These are phyloP conservation scores for Suillus fuscotomentosus DNA, from an alignment of 768 basidiomycete genomes.

Conservation along the genomic window DNA sequence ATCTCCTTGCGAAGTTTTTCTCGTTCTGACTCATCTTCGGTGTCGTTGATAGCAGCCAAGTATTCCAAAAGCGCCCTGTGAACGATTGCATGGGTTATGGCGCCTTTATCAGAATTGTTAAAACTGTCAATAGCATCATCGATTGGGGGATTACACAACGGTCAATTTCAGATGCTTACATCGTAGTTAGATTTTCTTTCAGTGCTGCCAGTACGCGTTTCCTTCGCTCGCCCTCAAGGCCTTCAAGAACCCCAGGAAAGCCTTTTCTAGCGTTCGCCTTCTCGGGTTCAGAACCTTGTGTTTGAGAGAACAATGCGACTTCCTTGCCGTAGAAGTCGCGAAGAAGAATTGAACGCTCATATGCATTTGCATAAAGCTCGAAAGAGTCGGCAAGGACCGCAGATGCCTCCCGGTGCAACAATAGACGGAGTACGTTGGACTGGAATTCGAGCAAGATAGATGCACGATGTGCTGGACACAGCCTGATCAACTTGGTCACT, in stretches of 20 bases:
- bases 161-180: constrained; percentile 47
- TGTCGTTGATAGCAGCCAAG: constrained; percentile 54
- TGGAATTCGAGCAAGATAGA: constrained; percentile 81
- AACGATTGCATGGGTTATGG: constrained; percentile 82
- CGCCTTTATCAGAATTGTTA: constrained; percentile 89
- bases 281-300: constrained; percentile 55
- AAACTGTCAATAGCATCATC: constrained; percentile 50
- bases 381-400: constrained; percentile 84
- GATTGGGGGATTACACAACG: not conserved
- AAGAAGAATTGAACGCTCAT: constrained; percentile 77
- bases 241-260: constrained; percentile 65
- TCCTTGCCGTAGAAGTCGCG: constrained; percentile 93
- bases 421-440: constrained; percentile 67
- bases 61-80: constrained; percentile 90
- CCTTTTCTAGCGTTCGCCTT: constrained; percentile 67
- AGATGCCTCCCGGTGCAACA: constrained; percentile 84
- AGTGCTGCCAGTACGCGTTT: constrained; percentile 66
- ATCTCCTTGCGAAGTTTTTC: constrained; percentile 79
- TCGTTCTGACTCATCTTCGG: constrained; percentile 61
- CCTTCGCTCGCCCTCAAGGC: constrained; percentile 58
- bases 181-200: constrained; percentile 69
- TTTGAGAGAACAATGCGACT: constrained; percentile 63
- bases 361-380: constrained; percentile 83
- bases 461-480: constrained; percentile 70
- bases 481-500: constrained; percentile 74